phyloP scores from a whole-genome alignment of 345 rosid genomes.

The Carallia pectinifolia region DNA sequence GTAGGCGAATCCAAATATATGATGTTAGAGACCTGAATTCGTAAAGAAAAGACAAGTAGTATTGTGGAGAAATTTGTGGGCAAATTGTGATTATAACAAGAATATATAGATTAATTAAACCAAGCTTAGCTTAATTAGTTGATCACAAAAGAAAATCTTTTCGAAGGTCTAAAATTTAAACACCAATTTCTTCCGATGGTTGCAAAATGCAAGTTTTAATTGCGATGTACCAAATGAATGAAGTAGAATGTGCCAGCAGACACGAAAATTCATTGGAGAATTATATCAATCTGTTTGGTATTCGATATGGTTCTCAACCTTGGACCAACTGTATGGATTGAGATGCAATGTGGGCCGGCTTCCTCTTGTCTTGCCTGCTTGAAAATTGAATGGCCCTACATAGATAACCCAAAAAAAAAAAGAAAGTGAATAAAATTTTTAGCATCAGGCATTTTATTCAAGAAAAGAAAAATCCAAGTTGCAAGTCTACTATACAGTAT shows the following conservation, averaged over 20 bases:
- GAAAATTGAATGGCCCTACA: conserved; percentile 54
- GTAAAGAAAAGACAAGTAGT: neutral
- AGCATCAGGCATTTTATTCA: too few species aligned
- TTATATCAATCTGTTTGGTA: neutral
- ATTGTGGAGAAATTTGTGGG: neutral
- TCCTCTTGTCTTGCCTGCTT: conserved; percentile 27
- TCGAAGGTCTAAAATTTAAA: too few species aligned
- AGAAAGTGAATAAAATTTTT: too few species aligned
- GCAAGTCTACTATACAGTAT: too few species aligned
- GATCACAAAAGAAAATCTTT: too few species aligned
- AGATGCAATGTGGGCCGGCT: conserved; percentile 42
- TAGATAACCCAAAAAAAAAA: neutral
- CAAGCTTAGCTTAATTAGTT: neutral
- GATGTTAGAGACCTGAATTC: conserved; percentile 46
- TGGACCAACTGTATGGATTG: conserved; percentile 53
- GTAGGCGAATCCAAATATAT: conserved; percentile 61
- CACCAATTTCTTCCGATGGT: too few species aligned
- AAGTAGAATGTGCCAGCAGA: too few species aligned
- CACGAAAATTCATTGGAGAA: too few species aligned
- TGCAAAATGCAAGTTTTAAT: too few species aligned
- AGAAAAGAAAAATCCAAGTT: too few species aligned
- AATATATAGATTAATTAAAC: neutral
- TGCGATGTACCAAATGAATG: too few species aligned
- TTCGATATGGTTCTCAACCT: conserved; percentile 21
- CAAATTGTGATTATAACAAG: neutral